phyloP scores from a whole-genome alignment of 1,139 yeast genomes.

The Debaryomyces sp. region DNA sequence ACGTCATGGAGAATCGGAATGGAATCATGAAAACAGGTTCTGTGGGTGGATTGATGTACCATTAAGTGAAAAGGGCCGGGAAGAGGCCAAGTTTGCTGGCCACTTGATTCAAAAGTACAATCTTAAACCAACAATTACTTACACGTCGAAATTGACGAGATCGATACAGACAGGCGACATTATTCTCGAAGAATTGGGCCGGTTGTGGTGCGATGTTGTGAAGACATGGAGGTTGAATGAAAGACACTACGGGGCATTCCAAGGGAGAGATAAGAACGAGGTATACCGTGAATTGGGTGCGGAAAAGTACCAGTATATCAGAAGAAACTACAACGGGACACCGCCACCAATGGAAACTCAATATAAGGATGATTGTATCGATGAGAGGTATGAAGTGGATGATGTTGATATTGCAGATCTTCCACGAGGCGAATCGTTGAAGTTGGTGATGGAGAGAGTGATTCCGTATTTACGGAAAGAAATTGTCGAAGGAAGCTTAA shows the following conservation, averaged over 20 bases:
- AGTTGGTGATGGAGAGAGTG: slow-evolving; percentile 64
- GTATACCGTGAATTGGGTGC: slow-evolving; percentile 59
- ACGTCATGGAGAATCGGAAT: slow-evolving; percentile 77
- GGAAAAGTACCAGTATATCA: slow-evolving; percentile 62
- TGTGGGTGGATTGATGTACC: slow-evolving; percentile 87
- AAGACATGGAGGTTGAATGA: slow-evolving; percentile 77
- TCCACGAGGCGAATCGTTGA: slow-evolving; percentile 71
- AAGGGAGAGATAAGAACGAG: slow-evolving; percentile 65
- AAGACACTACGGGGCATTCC: slow-evolving; percentile 77
- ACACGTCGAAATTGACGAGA: slow-evolving; percentile 66
- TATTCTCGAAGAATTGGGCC: slow-evolving; percentile 50
- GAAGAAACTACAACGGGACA: slow-evolving; percentile 68
- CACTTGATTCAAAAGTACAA: slow-evolving; percentile 43
- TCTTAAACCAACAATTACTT: slow-evolving; percentile 56
- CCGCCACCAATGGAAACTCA: slow-evolving; percentile 54
- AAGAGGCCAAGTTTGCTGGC: slow-evolving; percentile 66
- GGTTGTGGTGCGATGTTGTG: slow-evolving; percentile 49
- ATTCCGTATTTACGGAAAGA: slow-evolving; percentile 53
- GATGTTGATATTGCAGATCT: slow-evolving; percentile 29
- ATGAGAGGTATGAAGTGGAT: slow-evolving; percentile 44
- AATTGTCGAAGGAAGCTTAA: slow-evolving; percentile 38
- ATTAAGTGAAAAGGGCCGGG: slow-evolving; percentile 59
- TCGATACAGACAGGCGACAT: slow-evolving; percentile 69
- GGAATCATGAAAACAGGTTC: slow-evolving; percentile 70
- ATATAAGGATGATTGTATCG: slow-evolving; percentile 33